phyloP scores from a whole-genome alignment of 352 stramenopile genomes.

The Globisporangium orthogonon region DNA sequence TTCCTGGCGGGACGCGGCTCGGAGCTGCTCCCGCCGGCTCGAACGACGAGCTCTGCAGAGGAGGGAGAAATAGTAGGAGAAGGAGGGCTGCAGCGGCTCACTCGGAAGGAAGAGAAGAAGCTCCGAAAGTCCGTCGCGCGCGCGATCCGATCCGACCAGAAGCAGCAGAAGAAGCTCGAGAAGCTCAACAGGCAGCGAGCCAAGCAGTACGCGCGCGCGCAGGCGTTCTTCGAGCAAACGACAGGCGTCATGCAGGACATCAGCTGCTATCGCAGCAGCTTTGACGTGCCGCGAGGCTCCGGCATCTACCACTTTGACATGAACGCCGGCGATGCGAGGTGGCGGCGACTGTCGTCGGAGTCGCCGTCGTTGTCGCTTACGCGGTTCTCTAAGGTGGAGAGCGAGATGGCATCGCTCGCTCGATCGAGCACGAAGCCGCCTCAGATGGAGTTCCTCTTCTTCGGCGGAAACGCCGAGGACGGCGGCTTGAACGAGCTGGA shows the following conservation, averaged over 20 bases:
- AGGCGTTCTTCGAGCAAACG: conserved; percentile 15
- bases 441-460: conserved; percentile 58
- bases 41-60: background rate
- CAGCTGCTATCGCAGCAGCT: conserved; percentile 3
- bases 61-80: background rate
- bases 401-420: background rate
- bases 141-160: conserved; percentile 22
- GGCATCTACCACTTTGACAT: conserved; percentile 12
- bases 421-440: conserved; percentile 6
- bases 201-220: conserved; percentile 10
- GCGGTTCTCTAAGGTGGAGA: background rate
- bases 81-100: conserved; percentile 4
- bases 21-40: conserved; percentile 2
- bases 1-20: conserved; percentile 9
- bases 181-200: conserved; percentile 16
- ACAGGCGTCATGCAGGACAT: background rate
- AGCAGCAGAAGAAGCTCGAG: conserved; percentile 25
- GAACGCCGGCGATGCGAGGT: conserved; percentile 3
- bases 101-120: conserved; percentile 24
- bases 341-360: conserved; percentile 4
- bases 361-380: background rate
- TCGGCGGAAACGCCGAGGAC: conserved; percentile 31
- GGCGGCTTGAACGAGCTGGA: conserved; percentile 27
- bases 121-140: conserved; percentile 24
- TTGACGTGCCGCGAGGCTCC: background rate